Evolutionary conservation across 2,329 filamentous ascomycete genomes (phyloP).

Genomic region (Stachybotrys chartarum): DNA sequence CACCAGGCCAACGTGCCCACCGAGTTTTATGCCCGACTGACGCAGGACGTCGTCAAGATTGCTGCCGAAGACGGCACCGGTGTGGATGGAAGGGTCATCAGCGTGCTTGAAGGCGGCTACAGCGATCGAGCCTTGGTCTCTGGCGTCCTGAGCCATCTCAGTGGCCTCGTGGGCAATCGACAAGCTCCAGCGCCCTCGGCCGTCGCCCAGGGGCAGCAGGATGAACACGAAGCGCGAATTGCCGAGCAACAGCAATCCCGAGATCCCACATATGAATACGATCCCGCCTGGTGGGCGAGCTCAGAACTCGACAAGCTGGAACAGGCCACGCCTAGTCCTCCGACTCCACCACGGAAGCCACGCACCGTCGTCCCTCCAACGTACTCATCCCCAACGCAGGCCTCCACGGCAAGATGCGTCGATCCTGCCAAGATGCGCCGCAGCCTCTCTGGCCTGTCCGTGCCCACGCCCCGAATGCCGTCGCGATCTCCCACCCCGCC

Average conservation of each 20-base stretch:
- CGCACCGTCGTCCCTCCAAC: constrained; percentile 56
- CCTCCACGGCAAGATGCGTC: constrained; percentile 74
- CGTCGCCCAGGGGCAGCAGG: too few species aligned
- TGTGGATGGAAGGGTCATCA: constrained; percentile 80
- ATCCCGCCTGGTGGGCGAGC: constrained; percentile 65
- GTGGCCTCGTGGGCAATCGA: constrained; percentile 63
- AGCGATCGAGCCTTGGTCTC: constrained; percentile 86
- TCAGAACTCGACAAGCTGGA: constrained; percentile 64
- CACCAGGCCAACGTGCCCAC: constrained; percentile 95
- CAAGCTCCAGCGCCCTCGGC: constrained; percentile 1
- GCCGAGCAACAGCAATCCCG: too few species aligned
- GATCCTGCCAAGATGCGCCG: constrained; percentile 59
- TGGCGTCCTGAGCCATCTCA: constrained; percentile 83
- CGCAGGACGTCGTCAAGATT: constrained; percentile 74
- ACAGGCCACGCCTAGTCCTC: constrained; percentile 42
- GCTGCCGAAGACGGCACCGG: constrained; percentile 71
- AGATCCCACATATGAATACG: constrained; percentile 32
- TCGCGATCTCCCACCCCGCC: constrained; percentile 53
- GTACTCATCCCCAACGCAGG: constrained; percentile 81
- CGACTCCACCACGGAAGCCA: constrained; percentile 43
- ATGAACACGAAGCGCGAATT: too few species aligned
- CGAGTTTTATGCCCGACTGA: constrained; percentile 89
- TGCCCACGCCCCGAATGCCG: constrained; percentile 18
- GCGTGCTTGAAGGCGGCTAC: constrained; percentile 92
- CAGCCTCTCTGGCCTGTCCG: constrained; percentile 48